phyloP scores from a whole-genome alignment of 2,329 filamentous ascomycete species.

The Lachnellula arida region DNA sequence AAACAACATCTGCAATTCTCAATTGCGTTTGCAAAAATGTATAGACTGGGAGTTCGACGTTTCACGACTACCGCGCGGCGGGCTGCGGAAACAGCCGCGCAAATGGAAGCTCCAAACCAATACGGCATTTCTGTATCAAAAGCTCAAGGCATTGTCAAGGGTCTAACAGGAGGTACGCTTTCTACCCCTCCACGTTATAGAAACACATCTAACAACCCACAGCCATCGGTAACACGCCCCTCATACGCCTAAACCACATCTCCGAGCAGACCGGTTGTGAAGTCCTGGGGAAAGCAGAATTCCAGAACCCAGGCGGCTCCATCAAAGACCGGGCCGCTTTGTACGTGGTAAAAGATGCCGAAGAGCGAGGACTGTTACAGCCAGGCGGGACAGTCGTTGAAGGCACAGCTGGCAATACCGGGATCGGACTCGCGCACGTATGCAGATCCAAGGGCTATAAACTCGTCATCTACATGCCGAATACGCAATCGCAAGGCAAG shows the following conservation, averaged over 20 bases:
- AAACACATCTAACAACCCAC: conserved; percentile 7
- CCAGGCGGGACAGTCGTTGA: conserved; percentile 93
- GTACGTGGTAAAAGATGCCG: conserved; percentile 90
- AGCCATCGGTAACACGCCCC: conserved; percentile 97
- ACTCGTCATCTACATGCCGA: conserved; percentile 98
- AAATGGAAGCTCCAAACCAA: conserved; percentile 45
- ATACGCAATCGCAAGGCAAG: conserved; percentile 97
- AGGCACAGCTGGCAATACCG: conserved; percentile 95
- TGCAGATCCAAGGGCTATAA: conserved; percentile 89
- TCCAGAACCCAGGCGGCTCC: conserved; percentile 95
- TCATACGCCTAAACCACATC: conserved; percentile 83
- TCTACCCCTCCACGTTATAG: conserved; percentile 3
- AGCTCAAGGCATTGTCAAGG: conserved; percentile 61
- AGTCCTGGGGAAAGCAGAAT: conserved; percentile 93
- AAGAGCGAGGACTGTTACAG: conserved; percentile 75
- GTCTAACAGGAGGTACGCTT: conserved; percentile 59
- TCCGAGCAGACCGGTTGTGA: conserved; percentile 91
- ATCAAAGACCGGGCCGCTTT: conserved; percentile 96
- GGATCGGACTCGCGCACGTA: conserved; percentile 95
- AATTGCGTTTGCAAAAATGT: conserved; percentile 40
- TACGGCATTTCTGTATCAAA: conserved; percentile 61
- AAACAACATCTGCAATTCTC: background rate
- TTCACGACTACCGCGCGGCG: conserved; percentile 51
- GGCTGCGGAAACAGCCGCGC: conserved; percentile 40
- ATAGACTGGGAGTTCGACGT: conserved; percentile 49